phyloP scores from a whole-genome alignment of 1,139 yeast species.

The Suhomyces maxii region DNA sequence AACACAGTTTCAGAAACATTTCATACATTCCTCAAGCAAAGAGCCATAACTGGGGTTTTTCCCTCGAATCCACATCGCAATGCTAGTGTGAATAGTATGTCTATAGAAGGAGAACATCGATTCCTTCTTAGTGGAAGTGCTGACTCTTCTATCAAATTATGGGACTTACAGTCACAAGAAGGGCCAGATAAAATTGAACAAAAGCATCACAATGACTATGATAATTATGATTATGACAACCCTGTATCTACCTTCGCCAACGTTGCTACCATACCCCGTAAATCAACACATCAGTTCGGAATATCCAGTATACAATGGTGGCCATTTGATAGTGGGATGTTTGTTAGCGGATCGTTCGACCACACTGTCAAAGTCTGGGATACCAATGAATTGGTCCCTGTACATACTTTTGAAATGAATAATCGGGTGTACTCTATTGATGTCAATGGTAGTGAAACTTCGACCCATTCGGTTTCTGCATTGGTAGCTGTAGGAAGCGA shows the following conservation, averaged over 20 bases:
- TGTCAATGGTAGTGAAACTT: constrained; percentile 28
- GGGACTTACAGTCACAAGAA: constrained; percentile 46
- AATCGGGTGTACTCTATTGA: constrained; percentile 57
- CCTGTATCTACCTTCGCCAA: constrained; percentile 24
- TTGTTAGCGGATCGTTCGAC: constrained; percentile 80
- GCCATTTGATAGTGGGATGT: constrained; percentile 87
- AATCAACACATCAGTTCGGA: constrained; percentile 67
- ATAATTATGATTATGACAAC: constrained; percentile 28
- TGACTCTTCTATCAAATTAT: constrained; percentile 67
- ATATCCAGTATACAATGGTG: constrained; percentile 81
- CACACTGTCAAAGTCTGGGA: constrained; percentile 82
- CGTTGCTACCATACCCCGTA: constrained; percentile 51
- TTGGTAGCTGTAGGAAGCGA: constrained; percentile 72
- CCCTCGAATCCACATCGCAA: constrained; percentile 40
- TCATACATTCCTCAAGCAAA: constrained; percentile 31
- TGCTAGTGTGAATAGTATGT: constrained; percentile 63
- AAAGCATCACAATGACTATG: constrained; percentile 13
- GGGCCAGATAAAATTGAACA: constrained; percentile 17
- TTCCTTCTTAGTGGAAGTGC: constrained; percentile 73
- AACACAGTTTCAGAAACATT: constrained; percentile 42
- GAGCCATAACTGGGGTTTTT: constrained; percentile 29
- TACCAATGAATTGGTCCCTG: constrained; percentile 60
- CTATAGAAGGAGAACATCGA: constrained; percentile 56
- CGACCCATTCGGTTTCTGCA: constrained; percentile 40
- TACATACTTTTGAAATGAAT: constrained; percentile 59